Evolutionary conservation across 2,329 filamentous ascomycete genomes (phyloP), one percentile per base, ranked within the genome.

Genomic region (Fusarium oxysporum): DNA sequence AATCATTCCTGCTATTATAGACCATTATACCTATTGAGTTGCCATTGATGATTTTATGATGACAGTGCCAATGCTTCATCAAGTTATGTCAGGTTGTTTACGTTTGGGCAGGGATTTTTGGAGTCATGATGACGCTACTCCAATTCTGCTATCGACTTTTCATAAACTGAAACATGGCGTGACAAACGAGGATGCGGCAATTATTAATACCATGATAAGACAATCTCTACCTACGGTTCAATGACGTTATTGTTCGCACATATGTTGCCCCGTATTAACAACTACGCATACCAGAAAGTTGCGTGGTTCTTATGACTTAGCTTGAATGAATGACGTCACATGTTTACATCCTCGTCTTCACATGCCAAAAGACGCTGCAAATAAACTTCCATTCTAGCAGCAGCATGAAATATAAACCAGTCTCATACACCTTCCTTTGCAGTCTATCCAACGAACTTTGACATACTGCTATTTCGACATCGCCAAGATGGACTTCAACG

Each of bases 241-340:
- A 37, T 37, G 17, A 53, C 23, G 33, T 7, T 5, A 8, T 53
- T 0, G 8, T 17, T 37, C 21, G 17, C 23, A 9, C 13, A 28
- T n/a, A 0, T 16, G 2, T 16, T 5, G 9, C 5, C 4, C 6
- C 8, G 5, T 16, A 3, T 10, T 0, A 10, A 53, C 17, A 14
- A 51, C 2, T 33, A 2, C n/a, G 6, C 3, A 6, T 5, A 37
- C 11, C 6, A 8, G 5, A 28, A 17, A 4, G 13, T n/a, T 3
- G 7, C 16, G 33, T 6, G 5, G 8, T 5, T 38, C 2, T n/a
- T 6, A 28, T 28, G 14, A 9, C 5, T 28, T 17, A 23, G 33
- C 23, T 13, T 0, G 2, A 4, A 40, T 16, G 2, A 2, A 40
- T 54, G 23, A 54, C 33, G 33, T 40, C 33, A 54, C 8, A 16